Evolutionary conservation across 164 flowering plant genomes (phyloP).

Genomic region (Litsea cubeba): DNA sequence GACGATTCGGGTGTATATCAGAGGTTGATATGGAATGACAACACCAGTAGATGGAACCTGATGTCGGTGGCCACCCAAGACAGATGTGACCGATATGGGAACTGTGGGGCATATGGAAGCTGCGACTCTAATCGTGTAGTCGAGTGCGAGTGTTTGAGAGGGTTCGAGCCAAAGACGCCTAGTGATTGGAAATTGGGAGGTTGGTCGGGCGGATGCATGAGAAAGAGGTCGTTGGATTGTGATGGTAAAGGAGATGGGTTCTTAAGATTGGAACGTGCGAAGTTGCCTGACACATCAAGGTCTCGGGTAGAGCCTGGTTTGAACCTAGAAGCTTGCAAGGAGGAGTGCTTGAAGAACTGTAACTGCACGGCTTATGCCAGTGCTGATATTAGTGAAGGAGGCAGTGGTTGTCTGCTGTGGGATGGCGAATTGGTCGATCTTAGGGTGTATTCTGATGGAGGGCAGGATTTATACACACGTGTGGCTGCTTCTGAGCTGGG

Average conservation of each 20-base stretch:
- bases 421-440: conserved; percentile 27
- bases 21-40: background rate
- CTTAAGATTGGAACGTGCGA: background rate
- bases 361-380: conserved; percentile 24
- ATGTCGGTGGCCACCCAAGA: conserved; percentile 19
- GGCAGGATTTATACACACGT: conserved; percentile 23
- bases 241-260: conserved; percentile 14
- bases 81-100: conserved; percentile 28
- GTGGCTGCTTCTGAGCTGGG: conserved; percentile 20
- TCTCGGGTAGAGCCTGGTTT: background rate
- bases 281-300: conserved; percentile 16
- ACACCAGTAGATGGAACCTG: background rate
- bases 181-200: conserved; percentile 31
- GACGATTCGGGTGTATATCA: conserved; percentile 7
- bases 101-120: conserved; percentile 27
- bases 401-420: conserved; percentile 27
- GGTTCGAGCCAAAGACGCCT: conserved; percentile 30
- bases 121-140: conserved; percentile 14
- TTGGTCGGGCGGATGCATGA: conserved; percentile 37
- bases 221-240: conserved; percentile 12
- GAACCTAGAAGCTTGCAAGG: conserved; percentile 21
- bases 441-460: conserved; percentile 4
- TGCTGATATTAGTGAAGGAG: conserved; percentile 7
- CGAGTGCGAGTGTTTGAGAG: conserved; percentile 30
- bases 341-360: conserved; percentile 20